phyloP scores from a whole-genome alignment of 495 filamentous ascomycete species.

The Hypoxylon cercidicola region DNA sequence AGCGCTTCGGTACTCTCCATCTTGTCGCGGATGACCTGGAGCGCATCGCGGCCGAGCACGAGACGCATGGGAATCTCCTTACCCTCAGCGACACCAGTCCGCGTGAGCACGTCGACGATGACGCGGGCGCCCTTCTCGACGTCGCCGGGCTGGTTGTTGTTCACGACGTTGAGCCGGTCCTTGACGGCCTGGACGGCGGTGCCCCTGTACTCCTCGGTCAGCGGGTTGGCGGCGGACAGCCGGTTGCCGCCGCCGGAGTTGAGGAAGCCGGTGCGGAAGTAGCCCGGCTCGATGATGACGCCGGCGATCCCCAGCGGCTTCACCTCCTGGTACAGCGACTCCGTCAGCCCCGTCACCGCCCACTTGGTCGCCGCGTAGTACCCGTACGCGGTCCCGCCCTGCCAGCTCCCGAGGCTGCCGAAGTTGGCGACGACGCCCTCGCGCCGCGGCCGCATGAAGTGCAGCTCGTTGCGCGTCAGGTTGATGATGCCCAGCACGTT shows the following conservation, averaged over 20 bases:
- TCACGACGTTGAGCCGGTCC: slow-evolving; percentile 32
- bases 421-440: slow-evolving; percentile 60
- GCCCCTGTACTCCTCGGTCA: slow-evolving; percentile 43
- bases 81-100: slow-evolving; percentile 50
- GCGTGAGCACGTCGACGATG: slow-evolving; percentile 58
- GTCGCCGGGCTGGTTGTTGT: slow-evolving; percentile 56
- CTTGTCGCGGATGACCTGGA: slow-evolving; percentile 46
- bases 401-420: slow-evolving; percentile 52
- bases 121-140: slow-evolving; percentile 55
- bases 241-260: slow-evolving; percentile 36
- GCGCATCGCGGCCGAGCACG: slow-evolving; percentile 46
- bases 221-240: slow-evolving; percentile 27
- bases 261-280: slow-evolving; percentile 52
- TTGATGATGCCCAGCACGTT: slow-evolving; percentile 61
- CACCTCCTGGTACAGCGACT: slow-evolving; percentile 54
- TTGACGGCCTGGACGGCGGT: slow-evolving; percentile 37
- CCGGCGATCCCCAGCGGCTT: slow-evolving; percentile 57
- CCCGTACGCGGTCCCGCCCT: slow-evolving; percentile 36
- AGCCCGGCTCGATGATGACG: slow-evolving; percentile 61
- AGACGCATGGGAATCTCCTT: slow-evolving; percentile 48
- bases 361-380: slow-evolving; percentile 61
- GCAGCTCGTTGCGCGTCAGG: slow-evolving; percentile 54
- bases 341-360: slow-evolving; percentile 54
- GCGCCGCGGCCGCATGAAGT: slow-evolving; percentile 55
- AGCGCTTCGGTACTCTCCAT: slow-evolving; percentile 44